Evolutionary conservation across 106 monocot species (phyloP).

Genomic region (Posidonia australis): DNA sequence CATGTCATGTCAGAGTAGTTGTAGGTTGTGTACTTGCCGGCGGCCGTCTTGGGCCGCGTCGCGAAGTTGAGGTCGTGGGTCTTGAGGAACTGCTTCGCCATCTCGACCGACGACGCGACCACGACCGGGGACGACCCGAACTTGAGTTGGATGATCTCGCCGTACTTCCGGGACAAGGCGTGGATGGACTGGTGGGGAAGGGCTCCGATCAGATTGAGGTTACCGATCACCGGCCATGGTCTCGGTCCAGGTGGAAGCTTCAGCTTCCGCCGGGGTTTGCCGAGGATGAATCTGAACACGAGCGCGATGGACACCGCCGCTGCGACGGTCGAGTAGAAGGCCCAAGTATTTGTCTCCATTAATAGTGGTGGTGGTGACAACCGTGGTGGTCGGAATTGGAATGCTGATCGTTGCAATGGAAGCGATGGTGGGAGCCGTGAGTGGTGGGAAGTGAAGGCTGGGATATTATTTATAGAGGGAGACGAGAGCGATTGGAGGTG

Average conservation of each 20-base stretch:
- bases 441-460: too few relatives aligned
- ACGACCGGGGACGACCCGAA: slow-evolving; percentile 18
- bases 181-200: slow-evolving; percentile 25
- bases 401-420: too few relatives aligned
- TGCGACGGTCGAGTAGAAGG: slow-evolving; percentile 1
- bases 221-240: slow-evolving; percentile 25
- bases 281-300: slow-evolving; percentile 1
- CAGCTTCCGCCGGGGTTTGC: background rate
- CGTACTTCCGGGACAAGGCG: slow-evolving; percentile 19
- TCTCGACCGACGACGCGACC: slow-evolving; percentile 25
- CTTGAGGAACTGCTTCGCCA: slow-evolving; percentile 22
- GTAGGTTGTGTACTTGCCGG: slow-evolving; percentile 27
- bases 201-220: slow-evolving; percentile 18
- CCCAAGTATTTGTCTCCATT: background rate
- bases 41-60: slow-evolving; percentile 13
- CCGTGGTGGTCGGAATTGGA: too few relatives aligned
- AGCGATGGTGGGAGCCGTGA: too few relatives aligned
- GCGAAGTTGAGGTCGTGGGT: slow-evolving; percentile 19
- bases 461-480: too few relatives aligned
- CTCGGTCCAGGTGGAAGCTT: slow-evolving; percentile 26
- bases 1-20: slow-evolving; percentile 23
- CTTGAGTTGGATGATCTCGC: slow-evolving; percentile 20
- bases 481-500: too few relatives aligned
- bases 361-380: background rate
- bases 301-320: background rate